These are phyloP conservation scores for Dendryphion nanum DNA, from an alignment of 2,329 filamentous ascomycete genomes.

Conservation along the genomic window DNA sequence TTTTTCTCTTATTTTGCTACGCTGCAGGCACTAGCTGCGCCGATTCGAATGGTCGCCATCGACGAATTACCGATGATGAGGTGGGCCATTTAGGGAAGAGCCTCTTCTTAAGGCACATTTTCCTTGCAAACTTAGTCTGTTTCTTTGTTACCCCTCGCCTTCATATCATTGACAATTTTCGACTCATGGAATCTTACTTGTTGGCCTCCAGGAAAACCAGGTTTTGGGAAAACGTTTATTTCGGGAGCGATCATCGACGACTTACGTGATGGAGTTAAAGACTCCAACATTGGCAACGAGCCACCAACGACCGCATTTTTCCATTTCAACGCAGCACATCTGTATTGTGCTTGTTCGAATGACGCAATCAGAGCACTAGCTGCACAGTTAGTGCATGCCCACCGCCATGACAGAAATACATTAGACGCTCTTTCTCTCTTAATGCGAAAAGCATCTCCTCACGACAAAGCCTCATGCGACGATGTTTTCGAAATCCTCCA, in stretches of 20 bases:
- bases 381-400: slow-evolving; percentile 22
- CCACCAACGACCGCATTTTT: slow-evolving; percentile 22
- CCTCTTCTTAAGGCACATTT: no score
- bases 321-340: slow-evolving; percentile 19
- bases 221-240: slow-evolving; percentile 31
- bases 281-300: slow-evolving; percentile 22
- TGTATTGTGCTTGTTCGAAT: slow-evolving; percentile 14
- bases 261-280: slow-evolving; percentile 16
- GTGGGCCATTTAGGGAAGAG: no score
- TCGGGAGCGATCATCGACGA: slow-evolving; percentile 22
- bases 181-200: neutral
- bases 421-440: slow-evolving; percentile 27
- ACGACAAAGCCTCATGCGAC: slow-evolving; percentile 23
- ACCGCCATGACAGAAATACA: slow-evolving; percentile 21
- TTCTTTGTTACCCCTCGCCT: no score
- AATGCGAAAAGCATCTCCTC: slow-evolving; percentile 21
- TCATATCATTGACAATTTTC: no score
- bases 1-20: no score
- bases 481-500: slow-evolving; percentile 24
- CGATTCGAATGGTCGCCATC: no score
- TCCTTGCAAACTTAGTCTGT: no score
- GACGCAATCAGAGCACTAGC: slow-evolving; percentile 25
- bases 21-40: no score
- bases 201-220: slow-evolving; percentile 19
- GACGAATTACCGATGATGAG: no score